phyloP scores from a whole-genome alignment of 495 filamentous ascomycete species.

The Lichenothelia convexa region DNA sequence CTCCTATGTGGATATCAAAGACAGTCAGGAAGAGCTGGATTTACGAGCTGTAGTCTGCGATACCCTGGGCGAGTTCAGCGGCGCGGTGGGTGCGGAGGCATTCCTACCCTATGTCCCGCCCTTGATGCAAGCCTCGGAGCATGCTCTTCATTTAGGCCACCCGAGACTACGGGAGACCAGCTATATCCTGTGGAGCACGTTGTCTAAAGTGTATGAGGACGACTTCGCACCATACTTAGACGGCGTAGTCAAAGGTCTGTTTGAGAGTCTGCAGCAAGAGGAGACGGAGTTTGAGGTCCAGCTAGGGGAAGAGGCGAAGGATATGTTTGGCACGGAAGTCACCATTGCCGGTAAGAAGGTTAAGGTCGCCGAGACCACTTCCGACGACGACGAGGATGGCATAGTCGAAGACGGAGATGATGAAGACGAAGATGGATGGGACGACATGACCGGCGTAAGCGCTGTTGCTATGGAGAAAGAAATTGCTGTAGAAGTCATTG shows the following conservation, averaged over 20 bases:
- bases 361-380: slow-evolving; percentile 40
- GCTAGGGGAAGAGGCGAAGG: slow-evolving; percentile 57
- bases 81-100: slow-evolving; percentile 65
- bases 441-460: slow-evolving; percentile 63
- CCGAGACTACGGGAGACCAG: slow-evolving; percentile 82
- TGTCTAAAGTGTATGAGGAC: slow-evolving; percentile 86
- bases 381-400: slow-evolving; percentile 19
- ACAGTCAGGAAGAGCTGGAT: slow-evolving; percentile 73
- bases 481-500: slow-evolving; percentile 85
- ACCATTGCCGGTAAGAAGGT: slow-evolving; percentile 65
- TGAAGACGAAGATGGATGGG: slow-evolving; percentile 60
- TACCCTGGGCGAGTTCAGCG: slow-evolving; percentile 77
- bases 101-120: slow-evolving; percentile 83
- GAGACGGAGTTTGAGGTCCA: slow-evolving; percentile 72
- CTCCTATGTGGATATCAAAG: slow-evolving; percentile 68
- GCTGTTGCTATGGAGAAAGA: slow-evolving; percentile 91
- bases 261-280: slow-evolving; percentile 72
- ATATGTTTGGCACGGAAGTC: slow-evolving; percentile 59
- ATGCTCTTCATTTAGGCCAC: slow-evolving; percentile 77
- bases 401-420: slow-evolving; percentile 26
- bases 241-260: slow-evolving; percentile 69
- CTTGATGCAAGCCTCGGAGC: slow-evolving; percentile 78
- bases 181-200: slow-evolving; percentile 87
- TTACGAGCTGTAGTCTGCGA: slow-evolving; percentile 79
- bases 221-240: slow-evolving; percentile 75